Conservation (phyloP, 1,139 yeast species). For the Nakaseomyces uthaithaninus region DNA sequence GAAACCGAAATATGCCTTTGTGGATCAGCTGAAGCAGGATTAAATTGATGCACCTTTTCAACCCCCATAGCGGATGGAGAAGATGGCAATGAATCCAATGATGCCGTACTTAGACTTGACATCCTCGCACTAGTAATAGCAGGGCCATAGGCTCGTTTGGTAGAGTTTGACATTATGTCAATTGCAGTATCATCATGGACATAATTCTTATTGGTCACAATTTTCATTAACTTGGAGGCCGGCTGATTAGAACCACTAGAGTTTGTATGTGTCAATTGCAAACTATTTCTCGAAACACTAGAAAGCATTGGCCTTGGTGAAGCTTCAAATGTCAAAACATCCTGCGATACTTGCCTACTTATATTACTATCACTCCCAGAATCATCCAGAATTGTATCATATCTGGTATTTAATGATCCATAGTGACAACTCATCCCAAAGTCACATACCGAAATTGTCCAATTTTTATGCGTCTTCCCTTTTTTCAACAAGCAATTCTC, state of each 20-base stretch:
- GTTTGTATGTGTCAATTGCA: neutral
- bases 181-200: conserved; percentile 32
- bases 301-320: neutral
- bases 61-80: neutral
- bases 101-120: neutral
- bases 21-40: neutral
- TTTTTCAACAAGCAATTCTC: conserved; percentile 63
- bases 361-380: conserved; percentile 7
- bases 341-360: conserved; percentile 25
- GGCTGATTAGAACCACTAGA: neutral
- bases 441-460: conserved; percentile 57
- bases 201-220: conserved; percentile 21
- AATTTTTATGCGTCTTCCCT: conserved; percentile 33
- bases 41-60: neutral
- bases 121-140: neutral
- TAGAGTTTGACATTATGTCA: conserved; percentile 21
- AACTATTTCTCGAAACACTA: neutral
- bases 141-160: neutral
- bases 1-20: neutral
- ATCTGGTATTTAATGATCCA: neutral
- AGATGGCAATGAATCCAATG: conserved; percentile 3
- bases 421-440: conserved; percentile 64
- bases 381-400: conserved; percentile 10
- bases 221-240: conserved; percentile 16
- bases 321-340: conserved; percentile 15